Conservation (phyloP, 208 protist genomes). For the Tritrichomonas musculus region DNA sequence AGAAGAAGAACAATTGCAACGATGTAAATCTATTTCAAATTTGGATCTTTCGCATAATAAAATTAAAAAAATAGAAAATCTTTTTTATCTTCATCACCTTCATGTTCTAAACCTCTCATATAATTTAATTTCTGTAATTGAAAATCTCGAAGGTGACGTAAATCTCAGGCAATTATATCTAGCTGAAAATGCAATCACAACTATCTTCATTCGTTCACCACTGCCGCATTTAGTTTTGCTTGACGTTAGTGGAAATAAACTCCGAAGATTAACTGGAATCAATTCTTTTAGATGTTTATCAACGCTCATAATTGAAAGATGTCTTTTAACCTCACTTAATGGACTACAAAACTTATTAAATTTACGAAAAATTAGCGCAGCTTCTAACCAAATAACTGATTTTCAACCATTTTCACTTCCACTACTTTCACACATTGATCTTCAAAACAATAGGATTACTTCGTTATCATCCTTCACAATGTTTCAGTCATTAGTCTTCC, state of each 20-base stretch:
- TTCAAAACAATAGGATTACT: neutral
- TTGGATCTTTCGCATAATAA: neutral
- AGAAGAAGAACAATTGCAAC: neutral
- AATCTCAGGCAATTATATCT: neutral
- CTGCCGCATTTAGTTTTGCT: neutral
- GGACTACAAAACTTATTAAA: neutral
- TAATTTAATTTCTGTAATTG: neutral
- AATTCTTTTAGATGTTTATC: neutral
- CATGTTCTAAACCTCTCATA: neutral
- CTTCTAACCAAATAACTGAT: neutral
- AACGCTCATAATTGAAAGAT: neutral
- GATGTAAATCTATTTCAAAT: neutral
- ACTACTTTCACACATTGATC: neutral
- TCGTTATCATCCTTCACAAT: neutral
- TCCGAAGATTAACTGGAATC: neutral
- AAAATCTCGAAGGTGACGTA: neutral
- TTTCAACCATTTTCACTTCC: conserved; percentile 8
- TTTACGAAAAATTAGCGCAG: neutral
- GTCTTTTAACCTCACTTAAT: neutral
- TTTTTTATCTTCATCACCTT: neutral
- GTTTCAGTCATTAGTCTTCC: neutral
- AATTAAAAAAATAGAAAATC: conserved; percentile 10
- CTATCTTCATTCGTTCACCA: neutral
- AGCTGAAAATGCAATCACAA: neutral
- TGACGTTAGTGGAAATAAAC: neutral